Base-by-base conservation (phyloP, 768 basidiomycete genomes). In the Rhodotorula toruloides region DNA sequence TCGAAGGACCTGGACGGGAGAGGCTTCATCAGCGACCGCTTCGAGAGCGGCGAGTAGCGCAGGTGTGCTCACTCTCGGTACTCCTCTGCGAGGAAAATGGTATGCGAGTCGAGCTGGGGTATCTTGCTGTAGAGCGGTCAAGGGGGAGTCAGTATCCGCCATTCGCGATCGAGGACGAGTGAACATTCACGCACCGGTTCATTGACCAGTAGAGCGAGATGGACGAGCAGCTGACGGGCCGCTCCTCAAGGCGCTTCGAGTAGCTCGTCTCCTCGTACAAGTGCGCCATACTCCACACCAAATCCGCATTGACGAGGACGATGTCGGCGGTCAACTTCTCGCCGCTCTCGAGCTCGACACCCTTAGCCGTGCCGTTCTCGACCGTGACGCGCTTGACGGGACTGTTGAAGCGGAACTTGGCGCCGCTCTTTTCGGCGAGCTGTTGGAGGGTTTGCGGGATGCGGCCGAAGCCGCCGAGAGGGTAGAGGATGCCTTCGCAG, bases 181-280 rank as follows among this genome's bases (percentile, higher is more conserved):
- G n/a, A n/a, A n/a, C n/a, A n/a, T n/a, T n/a, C 31, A 77, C 73
- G 39, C 64, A 75, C 32, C 76, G 69, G 57, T 79, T 75, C 74
- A 81, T 77, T 4, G 77, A 76, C 80, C 80, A 81, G 72, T 80
- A 81, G 69, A 81, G 80, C 32, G 77, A 78, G 60, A 81, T 79
- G 11, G 75, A 76, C 6, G 79, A 80, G 74, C 80, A 81, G 32
- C 71, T 71, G n/a, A 71, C 63, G 19, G 74, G 66, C 32, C 71
- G 63, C 49, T 68, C 58, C 29, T 67, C 68, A 2, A 72, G 32
- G 40, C 61, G 63, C 56, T 61, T 61, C 47, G 70, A 64, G 58
- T 70, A 73, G 27, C 49, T 49, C 22, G 73, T 65, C 40, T 57
- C 46, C 39, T 75, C 60, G 60, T 80, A 76, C 34, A 81, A 72